Conservation (phyloP, 2,329 filamentous ascomycete species). For the Fusarium proliferatum region DNA sequence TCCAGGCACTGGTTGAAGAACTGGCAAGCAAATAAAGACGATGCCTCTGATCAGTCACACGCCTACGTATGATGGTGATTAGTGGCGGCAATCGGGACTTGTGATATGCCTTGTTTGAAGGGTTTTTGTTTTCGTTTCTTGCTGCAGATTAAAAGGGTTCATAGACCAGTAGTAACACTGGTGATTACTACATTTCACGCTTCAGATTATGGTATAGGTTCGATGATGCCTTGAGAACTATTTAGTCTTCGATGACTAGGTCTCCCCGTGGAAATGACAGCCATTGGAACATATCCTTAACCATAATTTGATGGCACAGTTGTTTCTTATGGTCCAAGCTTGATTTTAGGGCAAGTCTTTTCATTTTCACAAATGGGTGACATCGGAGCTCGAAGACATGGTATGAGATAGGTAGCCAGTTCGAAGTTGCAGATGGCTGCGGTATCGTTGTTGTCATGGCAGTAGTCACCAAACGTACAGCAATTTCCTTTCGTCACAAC, state of each 20-base stretch:
- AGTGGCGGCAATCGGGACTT: neutral
- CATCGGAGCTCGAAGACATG: neutral
- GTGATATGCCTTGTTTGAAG: neutral
- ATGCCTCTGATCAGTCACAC: neutral
- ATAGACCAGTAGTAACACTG: conserved; percentile 11
- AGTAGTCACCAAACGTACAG: no score
- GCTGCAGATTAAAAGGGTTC: neutral
- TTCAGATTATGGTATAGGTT: neutral
- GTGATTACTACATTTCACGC: neutral
- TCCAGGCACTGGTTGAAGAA: conserved; percentile 74
- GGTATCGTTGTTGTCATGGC: neutral
- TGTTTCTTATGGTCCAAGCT: neutral
- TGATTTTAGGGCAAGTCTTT: no score
- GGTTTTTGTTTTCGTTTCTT: neutral
- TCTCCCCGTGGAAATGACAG: neutral
- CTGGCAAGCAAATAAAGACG: conserved; percentile 41
- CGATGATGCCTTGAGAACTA: neutral
- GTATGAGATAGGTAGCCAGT: accelerated
- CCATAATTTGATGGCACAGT: no score
- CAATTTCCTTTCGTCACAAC: neutral
- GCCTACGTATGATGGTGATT: neutral
- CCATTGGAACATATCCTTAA: neutral
- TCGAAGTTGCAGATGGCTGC: no score
- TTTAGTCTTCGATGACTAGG: neutral
- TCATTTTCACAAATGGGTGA: no score